These are phyloP conservation scores for Pisolithus sp. DNA, from an alignment of 768 basidiomycete species.

Conservation along the genomic window DNA sequence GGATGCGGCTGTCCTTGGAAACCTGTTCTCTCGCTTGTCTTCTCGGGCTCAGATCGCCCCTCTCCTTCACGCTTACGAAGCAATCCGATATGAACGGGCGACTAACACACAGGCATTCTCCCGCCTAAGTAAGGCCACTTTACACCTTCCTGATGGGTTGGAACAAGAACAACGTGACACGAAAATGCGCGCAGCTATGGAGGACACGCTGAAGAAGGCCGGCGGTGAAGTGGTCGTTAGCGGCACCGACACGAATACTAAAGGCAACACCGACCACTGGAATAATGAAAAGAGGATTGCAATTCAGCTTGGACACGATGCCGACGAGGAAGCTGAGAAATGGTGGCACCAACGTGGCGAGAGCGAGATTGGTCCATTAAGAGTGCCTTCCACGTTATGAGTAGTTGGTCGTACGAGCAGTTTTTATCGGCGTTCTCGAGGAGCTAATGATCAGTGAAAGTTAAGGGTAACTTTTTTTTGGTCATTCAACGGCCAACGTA, in stretches of 20 bases:
- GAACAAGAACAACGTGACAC: conserved; percentile 46
- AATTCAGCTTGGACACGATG: conserved; percentile 47
- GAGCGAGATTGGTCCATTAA: conserved; percentile 7
- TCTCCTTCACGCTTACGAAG: conserved; percentile 47
- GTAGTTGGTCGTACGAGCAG: too few relatives aligned
- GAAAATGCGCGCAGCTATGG: conserved; percentile 46
- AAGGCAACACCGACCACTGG: conserved; percentile 48
- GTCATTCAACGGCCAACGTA: too few relatives aligned
- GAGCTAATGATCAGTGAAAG: too few relatives aligned
- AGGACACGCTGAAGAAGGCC: conserved; percentile 25
- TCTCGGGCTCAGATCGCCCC: conserved; percentile 35
- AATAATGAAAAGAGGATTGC: conserved; percentile 45
- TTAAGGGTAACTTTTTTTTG: too few relatives aligned
- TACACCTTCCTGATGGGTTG: conserved; percentile 51
- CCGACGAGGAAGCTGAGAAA: conserved; percentile 41
- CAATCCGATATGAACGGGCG: conserved; percentile 44
- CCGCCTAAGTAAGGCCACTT: conserved; percentile 44
- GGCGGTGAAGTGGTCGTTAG: conserved; percentile 7
- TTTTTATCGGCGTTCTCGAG: too few relatives aligned
- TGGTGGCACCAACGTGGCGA: conserved; percentile 41
- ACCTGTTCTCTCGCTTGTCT: conserved; percentile 44
- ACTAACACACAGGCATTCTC: conserved; percentile 43
- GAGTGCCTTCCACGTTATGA: neutral
- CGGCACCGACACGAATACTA: conserved; percentile 4
- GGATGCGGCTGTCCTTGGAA: conserved; percentile 36